Conservation (phyloP, 1,284 basidiomycete genomes). For the Paramarasmius palmivorus region DNA sequence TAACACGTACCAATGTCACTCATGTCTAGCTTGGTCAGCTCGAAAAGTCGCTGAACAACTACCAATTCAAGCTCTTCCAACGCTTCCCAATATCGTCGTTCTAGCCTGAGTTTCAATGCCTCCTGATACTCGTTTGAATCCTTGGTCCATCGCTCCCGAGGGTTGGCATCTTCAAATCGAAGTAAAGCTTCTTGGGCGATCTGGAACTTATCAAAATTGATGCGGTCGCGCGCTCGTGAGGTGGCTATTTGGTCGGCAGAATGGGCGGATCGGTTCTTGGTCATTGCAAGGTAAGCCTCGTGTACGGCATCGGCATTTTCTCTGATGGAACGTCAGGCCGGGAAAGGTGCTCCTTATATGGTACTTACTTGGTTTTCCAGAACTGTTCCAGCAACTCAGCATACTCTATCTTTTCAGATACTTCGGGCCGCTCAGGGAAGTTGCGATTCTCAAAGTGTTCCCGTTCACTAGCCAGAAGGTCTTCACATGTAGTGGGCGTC, state of each 20-base stretch:
- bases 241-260: not conserved
- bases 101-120: not conserved
- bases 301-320: not conserved
- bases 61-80: constrained; percentile 22
- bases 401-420: constrained; percentile 18
- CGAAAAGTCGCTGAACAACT: constrained; percentile 24
- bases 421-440: constrained; percentile 14
- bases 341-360: not conserved
- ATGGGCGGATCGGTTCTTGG: not conserved
- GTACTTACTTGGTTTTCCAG: constrained; percentile 15
- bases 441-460: constrained; percentile 20
- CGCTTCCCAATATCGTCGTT: constrained; percentile 19
- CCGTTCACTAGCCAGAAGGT: constrained; percentile 19
- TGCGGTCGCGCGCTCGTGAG: not conserved
- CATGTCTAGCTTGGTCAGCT: constrained; percentile 15
- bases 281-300: not conserved
- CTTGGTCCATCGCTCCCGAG: constrained; percentile 14
- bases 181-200: not conserved
- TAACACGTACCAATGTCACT: not conserved
- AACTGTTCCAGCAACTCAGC: constrained; percentile 19
- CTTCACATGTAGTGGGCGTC: constrained; percentile 20
- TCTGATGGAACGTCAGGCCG: not conserved
- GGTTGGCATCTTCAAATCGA: constrained; percentile 9
- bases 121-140: constrained; percentile 10
- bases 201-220: not conserved